Evolutionary conservation across 768 basidiomycete genomes (phyloP).

Genomic region (Mycena polygramma): DNA sequence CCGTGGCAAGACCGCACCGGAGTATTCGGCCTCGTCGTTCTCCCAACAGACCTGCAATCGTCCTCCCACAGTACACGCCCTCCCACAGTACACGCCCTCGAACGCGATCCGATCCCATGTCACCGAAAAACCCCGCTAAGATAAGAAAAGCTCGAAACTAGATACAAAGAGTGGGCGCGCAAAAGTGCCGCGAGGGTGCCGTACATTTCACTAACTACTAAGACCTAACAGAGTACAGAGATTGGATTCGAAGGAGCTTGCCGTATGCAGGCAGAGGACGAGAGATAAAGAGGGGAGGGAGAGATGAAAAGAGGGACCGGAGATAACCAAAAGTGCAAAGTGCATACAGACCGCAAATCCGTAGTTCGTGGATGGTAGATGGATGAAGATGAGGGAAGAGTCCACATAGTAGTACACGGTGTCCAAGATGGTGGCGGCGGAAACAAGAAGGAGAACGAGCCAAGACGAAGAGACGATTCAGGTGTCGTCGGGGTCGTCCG

Average conservation of each 20-base stretch:
- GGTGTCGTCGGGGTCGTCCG: conserved; percentile 46
- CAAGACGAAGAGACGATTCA: conserved; percentile 16
- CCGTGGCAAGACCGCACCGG: too few relatives aligned
- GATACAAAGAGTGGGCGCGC: conserved; percentile 8
- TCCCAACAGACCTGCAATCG: neutral
- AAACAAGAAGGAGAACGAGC: neutral
- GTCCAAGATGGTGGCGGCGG: conserved; percentile 25
- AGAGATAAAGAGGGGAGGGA: neutral
- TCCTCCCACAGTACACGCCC: too few relatives aligned
- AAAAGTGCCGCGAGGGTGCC: conserved; percentile 3
- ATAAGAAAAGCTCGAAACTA: neutral
- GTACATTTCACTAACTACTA: conserved; percentile 21
- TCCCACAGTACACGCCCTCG: neutral
- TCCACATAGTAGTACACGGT: conserved; percentile 28
- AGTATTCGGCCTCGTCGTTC: too few relatives aligned
- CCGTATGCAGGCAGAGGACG: neutral
- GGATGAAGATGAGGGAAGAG: neutral
- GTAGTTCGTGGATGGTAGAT: conserved; percentile 10
- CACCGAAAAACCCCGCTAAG: neutral
- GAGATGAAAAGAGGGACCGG: too few relatives aligned
- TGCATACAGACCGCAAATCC: conserved; percentile 12
- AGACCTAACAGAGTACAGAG: conserved; percentile 7
- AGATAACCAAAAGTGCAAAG: too few relatives aligned
- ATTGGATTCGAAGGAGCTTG: conserved; percentile 6
- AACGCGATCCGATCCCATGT: neutral